A percentile compares a stretch with the other conserved stretches of the same genome.
Evolutionary conservation across 192 early-diverging fungal genomes (phyloP).

Genomic region (Podila epigama): DNA sequence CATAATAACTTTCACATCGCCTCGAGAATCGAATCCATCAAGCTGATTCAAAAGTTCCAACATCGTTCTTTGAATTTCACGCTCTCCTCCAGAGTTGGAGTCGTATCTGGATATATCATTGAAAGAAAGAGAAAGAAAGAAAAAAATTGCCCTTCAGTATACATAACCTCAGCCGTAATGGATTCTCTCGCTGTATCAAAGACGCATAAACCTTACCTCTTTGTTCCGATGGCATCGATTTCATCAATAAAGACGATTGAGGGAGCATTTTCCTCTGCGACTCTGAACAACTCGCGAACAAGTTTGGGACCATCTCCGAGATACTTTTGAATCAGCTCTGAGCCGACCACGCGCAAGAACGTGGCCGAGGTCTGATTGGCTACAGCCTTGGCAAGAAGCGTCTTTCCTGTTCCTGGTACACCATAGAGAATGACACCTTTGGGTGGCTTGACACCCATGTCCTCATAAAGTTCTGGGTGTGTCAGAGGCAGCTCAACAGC

Average conservation of each 20-base stretch:
- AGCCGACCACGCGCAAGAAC: constrained; percentile 96
- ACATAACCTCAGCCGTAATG: background rate
- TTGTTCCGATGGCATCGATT: constrained; percentile 98
- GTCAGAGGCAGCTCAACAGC: constrained; percentile 97
- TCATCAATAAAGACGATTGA: constrained; percentile 99
- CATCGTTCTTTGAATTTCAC: constrained; percentile 98
- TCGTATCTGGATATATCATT: constrained; percentile 73
- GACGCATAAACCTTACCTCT: constrained; percentile 59
- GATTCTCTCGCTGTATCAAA: background rate
- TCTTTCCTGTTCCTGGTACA: constrained; percentile 93
- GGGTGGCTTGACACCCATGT: constrained; percentile 99
- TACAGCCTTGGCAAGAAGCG: constrained; percentile 96
- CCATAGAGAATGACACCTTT: constrained; percentile 98
- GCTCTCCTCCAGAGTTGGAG: constrained; percentile 92
- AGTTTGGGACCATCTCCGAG: constrained; percentile 98
- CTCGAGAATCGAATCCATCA: constrained; percentile 95
- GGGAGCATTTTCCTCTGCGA: constrained; percentile 95
- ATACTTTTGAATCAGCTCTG: constrained; percentile 99
- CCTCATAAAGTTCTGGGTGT: constrained; percentile 96
- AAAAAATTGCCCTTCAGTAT: background rate
- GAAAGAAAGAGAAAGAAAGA: constrained; percentile 6
- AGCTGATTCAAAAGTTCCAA: constrained; percentile 97
- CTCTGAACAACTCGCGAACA: constrained; percentile 96
- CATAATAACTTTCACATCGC: constrained; percentile 99
- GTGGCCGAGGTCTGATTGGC: constrained; percentile 98